Evolutionary conservation across 352 stramenopile species (phyloP).

Genomic region (Halophytophthora polymorphica): DNA sequence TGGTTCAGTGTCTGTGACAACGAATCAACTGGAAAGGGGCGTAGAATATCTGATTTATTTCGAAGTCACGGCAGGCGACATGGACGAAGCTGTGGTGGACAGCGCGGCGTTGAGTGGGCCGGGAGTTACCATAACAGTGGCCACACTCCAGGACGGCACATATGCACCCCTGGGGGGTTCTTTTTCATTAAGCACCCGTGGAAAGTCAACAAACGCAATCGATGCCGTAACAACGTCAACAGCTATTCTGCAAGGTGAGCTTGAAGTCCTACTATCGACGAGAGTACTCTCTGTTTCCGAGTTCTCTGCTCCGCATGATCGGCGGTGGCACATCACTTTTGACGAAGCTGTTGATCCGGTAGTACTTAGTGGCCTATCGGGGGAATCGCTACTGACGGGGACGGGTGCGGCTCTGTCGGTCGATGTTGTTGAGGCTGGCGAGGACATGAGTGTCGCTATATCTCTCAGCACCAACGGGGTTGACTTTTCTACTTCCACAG

Average conservation of each 20-base stretch:
- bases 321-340: slow-evolving; percentile 21
- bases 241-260: slow-evolving; percentile 14
- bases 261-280: slow-evolving; percentile 12
- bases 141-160: slow-evolving; percentile 27
- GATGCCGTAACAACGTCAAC: not conserved
- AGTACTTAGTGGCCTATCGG: slow-evolving; percentile 5
- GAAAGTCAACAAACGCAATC: slow-evolving; percentile 2
- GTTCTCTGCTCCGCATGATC: slow-evolving; percentile 2
- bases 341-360: slow-evolving; percentile 5
- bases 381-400: slow-evolving; percentile 15
- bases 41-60: slow-evolving; percentile 16
- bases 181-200: slow-evolving; percentile 20
- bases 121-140: slow-evolving; percentile 8
- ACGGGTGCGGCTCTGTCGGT: slow-evolving; percentile 14
- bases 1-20: not conserved
- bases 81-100: slow-evolving; percentile 17
- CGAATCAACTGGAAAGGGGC: not conserved
- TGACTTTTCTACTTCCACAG: slow-evolving; percentile 29
- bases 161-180: slow-evolving; percentile 23
- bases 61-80: slow-evolving; percentile 18
- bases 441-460: slow-evolving; percentile 19
- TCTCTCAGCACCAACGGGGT: slow-evolving; percentile 29
- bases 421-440: slow-evolving; percentile 17
- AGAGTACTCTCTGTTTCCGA: slow-evolving; percentile 1
- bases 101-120: slow-evolving; percentile 16